Conservation (phyloP, 2,329 filamentous ascomycete species). For the Neocucurbitaria cava region DNA sequence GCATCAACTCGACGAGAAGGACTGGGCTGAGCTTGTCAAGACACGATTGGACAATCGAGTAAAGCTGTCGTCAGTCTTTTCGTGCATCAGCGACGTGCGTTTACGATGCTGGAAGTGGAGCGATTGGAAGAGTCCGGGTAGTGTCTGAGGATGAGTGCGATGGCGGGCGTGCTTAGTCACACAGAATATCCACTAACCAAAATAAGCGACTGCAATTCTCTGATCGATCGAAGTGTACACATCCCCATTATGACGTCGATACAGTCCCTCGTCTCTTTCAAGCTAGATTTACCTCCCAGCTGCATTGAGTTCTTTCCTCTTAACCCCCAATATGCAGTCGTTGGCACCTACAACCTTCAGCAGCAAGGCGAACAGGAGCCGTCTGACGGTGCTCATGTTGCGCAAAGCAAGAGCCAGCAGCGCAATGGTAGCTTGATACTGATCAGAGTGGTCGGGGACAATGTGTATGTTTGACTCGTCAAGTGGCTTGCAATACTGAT, state of each 20-base stretch:
- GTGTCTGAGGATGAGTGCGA: neutral
- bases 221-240: conserved; percentile 1
- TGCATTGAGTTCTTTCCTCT: conserved; percentile 77
- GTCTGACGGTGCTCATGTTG: conserved; percentile 26
- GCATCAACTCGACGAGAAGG: conserved; percentile 33
- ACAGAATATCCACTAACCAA: conserved; percentile 24
- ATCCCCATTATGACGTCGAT: conserved; percentile 41
- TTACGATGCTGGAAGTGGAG: neutral
- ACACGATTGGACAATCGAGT: neutral
- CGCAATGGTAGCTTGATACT: conserved; percentile 78
- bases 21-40: neutral
- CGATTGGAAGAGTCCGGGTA: neutral
- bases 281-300: conserved; percentile 73
- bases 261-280: conserved; percentile 57
- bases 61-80: neutral
- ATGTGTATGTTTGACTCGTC: conserved; percentile 61
- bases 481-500: neutral
- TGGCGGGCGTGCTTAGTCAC: conserved; percentile 20
- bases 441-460: conserved; percentile 61
- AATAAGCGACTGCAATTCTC: conserved; percentile 12
- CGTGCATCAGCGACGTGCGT: neutral
- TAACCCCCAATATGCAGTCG: conserved; percentile 70
- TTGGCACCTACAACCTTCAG: conserved; percentile 85
- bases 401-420: conserved; percentile 58
- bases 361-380: conserved; percentile 47